Evolutionary conservation across 305 asterid species (phyloP).

Genomic region (Fraxinus paxiana): DNA sequence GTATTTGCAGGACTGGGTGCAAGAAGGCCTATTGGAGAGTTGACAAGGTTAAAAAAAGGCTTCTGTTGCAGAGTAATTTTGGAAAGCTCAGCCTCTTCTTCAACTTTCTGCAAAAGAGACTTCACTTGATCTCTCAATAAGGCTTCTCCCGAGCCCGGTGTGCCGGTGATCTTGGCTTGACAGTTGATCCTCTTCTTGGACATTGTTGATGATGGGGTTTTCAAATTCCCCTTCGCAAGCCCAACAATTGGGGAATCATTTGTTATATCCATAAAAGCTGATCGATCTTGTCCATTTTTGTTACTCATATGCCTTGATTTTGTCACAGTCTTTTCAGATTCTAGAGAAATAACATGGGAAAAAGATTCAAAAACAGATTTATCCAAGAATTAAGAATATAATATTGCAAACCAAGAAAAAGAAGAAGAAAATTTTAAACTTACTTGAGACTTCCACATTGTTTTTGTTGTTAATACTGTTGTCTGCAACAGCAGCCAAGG

Average conservation of each 20-base stretch:
- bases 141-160: conserved; percentile 92
- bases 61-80: conserved; percentile 38
- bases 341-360: conserved; percentile 42
- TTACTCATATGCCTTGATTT: conserved; percentile 42
- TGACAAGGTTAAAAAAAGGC: conserved; percentile 40
- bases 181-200: conserved; percentile 50
- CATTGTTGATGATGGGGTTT: conserved; percentile 73
- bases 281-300: conserved; percentile 47
- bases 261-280: conserved; percentile 70
- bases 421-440: not conserved
- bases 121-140: conserved; percentile 87
- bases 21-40: conserved; percentile 48
- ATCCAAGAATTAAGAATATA: not conserved
- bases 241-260: conserved; percentile 94
- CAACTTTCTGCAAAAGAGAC: conserved; percentile 71
- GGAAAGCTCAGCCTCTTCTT: conserved; percentile 64
- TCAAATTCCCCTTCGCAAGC: conserved; percentile 59
- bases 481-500: not conserved
- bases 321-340: conserved; percentile 35
- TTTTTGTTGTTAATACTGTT: not conserved
- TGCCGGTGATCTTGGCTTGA: conserved; percentile 26
- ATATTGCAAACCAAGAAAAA: conserved; percentile 1
- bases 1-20: conserved; percentile 92
- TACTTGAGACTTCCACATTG: conserved; percentile 29
- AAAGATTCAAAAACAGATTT: not conserved